Percentiles rank a stretch among this genome's conserved stretches.
Evolutionary conservation across 352 stramenopile species (phyloP).

Genomic region (Pythium pyrilobum): DNA sequence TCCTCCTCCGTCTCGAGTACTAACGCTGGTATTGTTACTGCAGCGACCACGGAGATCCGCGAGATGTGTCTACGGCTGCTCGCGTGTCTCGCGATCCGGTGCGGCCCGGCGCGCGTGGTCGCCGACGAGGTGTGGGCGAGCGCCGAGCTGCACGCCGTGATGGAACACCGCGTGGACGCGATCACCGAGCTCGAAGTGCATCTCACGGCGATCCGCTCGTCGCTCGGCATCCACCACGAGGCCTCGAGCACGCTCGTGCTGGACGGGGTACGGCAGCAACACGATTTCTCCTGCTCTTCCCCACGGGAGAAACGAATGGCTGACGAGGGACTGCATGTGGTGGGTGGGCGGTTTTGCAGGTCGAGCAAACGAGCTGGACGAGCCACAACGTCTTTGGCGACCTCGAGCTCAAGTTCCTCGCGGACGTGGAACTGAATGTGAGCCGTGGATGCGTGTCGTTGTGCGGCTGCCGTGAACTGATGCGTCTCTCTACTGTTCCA

Average conservation of each 20-base stretch:
- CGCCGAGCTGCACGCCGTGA: neutral
- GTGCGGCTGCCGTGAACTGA: too few relatives aligned
- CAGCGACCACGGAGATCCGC: slow-evolving; percentile 44
- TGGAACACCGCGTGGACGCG: slow-evolving; percentile 24
- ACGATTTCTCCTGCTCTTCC: neutral
- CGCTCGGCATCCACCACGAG: neutral
- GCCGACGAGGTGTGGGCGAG: slow-evolving; percentile 21
- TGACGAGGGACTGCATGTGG: too few relatives aligned
- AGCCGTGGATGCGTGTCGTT: neutral
- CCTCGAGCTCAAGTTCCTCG: slow-evolving; percentile 41
- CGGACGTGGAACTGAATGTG: slow-evolving; percentile 45
- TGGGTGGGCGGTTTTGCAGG: neutral
- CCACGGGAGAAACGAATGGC: too few relatives aligned
- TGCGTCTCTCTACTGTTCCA: slow-evolving; percentile 8
- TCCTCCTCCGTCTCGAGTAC: neutral
- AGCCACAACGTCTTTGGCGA: slow-evolving; percentile 41
- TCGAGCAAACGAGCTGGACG: slow-evolving; percentile 2
- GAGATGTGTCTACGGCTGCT: slow-evolving; percentile 47
- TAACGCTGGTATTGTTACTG: neutral
- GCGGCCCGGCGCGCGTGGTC: slow-evolving; percentile 28
- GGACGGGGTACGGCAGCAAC: slow-evolving; percentile 26
- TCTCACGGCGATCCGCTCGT: slow-evolving; percentile 30
- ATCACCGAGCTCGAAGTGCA: slow-evolving; percentile 49
- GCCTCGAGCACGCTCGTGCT: slow-evolving; percentile 19
- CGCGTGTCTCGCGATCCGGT: slow-evolving; percentile 37